A percentile compares a stretch with the other conserved stretches of the same genome.
Conservation (phyloP, 2,329 filamentous ascomycete genomes). For the Penicillium sp. region DNA sequence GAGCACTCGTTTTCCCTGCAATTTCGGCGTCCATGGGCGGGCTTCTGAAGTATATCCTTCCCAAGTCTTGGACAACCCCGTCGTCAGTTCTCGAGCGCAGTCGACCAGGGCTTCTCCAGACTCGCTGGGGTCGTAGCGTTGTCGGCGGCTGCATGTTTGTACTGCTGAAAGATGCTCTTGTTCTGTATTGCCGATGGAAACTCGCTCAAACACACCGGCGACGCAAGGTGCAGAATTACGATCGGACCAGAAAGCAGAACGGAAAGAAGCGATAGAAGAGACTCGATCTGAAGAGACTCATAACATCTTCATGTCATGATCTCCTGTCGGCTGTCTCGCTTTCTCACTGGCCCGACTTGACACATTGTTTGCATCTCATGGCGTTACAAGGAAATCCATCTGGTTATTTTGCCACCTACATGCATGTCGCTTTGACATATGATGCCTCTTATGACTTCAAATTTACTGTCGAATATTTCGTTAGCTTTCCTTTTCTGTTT, state of each 20-base stretch:
- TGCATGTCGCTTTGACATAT: constrained; percentile 15
- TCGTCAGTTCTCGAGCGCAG: constrained; percentile 41
- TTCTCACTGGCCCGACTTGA: constrained; percentile 3
- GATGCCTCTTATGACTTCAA: constrained; percentile 20
- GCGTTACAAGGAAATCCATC: constrained; percentile 21
- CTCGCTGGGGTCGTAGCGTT: constrained; percentile 85
- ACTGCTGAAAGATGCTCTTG: constrained; percentile 70
- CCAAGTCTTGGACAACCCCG: constrained; percentile 64
- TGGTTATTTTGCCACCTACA: constrained; percentile 10
- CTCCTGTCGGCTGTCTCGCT: background rate
- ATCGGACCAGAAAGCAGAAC: constrained; percentile 43
- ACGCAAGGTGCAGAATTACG: constrained; percentile 51
- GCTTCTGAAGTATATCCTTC: constrained; percentile 68
- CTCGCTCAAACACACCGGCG: constrained; percentile 50
- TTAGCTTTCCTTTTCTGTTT: background rate
- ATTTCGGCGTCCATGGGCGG: constrained; percentile 80
- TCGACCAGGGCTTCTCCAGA: constrained; percentile 71
- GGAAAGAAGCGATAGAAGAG: constrained; percentile 19
- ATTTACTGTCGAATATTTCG: constrained; percentile 14
- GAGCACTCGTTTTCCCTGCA: constrained; percentile 76
- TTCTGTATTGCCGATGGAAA: constrained; percentile 60
- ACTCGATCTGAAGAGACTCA: background rate
- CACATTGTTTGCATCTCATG: constrained; percentile 21
- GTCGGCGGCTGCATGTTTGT: constrained; percentile 88
- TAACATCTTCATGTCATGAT: background rate